Evolutionary conservation across 1,139 yeast species (phyloP).

Genomic region (Trichomonascaceae sp.): DNA sequence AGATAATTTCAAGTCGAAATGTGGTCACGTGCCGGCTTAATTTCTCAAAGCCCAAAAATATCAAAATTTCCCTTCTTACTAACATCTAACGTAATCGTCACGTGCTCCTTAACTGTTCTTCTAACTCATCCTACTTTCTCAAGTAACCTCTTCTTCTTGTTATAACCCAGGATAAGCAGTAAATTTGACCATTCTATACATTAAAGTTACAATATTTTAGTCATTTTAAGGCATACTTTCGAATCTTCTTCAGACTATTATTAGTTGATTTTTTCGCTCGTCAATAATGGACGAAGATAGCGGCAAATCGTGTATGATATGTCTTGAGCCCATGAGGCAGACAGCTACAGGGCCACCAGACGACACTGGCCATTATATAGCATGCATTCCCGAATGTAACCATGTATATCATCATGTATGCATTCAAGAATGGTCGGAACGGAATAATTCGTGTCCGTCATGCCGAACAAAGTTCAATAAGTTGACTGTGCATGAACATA

Average conservation of each 20-base stretch:
- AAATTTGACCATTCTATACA: neutral
- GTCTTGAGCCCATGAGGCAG: constrained; percentile 19
- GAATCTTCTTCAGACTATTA: neutral
- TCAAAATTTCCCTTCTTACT: too few relatives aligned
- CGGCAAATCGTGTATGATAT: constrained; percentile 20
- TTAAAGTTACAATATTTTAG: neutral
- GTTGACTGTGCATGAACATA: constrained; percentile 17
- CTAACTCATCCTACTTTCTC: neutral
- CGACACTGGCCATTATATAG: neutral
- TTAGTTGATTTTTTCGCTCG: neutral
- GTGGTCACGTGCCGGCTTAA: neutral
- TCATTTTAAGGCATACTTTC: neutral
- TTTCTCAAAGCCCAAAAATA: too few relatives aligned
- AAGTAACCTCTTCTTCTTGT: neutral
- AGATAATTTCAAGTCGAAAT: too few relatives aligned
- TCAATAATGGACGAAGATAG: constrained; percentile 3
- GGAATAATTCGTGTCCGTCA: constrained; percentile 53
- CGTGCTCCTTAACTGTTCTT: neutral
- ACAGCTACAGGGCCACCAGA: constrained; percentile 3
- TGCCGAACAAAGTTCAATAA: constrained; percentile 38
- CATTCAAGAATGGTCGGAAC: constrained; percentile 44
- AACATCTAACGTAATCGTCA: neutral
- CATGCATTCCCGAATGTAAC: constrained; percentile 27
- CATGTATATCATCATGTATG: constrained; percentile 47
- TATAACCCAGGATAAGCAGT: neutral